Percentiles rank a stretch among this genome's conserved stretches.
Evolutionary conservation across 1,284 basidiomycete species (phyloP).

Genomic region (Cryptococcus neoformans): DNA sequence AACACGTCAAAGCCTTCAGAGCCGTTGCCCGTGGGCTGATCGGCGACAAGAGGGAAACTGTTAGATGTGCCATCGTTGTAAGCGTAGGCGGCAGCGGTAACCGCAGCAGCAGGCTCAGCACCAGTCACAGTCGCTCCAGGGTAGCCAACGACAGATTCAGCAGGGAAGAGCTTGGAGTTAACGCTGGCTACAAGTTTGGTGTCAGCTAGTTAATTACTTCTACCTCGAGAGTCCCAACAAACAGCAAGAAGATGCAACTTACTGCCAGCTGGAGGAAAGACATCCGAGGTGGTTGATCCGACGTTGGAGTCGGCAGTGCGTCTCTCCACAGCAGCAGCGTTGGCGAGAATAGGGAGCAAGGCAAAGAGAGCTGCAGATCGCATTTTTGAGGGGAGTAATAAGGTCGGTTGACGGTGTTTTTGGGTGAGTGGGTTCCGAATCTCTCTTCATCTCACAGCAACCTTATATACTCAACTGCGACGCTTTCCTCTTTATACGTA

Average conservation of each 20-base stretch:
- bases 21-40: conserved; percentile 20
- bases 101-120: conserved; percentile 54
- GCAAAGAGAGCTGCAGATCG: conserved; percentile 14
- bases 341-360: conserved; percentile 24
- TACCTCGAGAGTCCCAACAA: not conserved
- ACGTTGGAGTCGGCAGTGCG: conserved; percentile 18
- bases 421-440: not conserved
- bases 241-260: conserved; percentile 6
- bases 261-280: conserved; percentile 35
- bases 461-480: not conserved
- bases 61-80: conserved; percentile 49
- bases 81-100: conserved; percentile 53
- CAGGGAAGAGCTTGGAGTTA: conserved; percentile 49
- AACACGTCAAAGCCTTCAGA: conserved; percentile 57
- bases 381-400: not conserved
- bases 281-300: conserved; percentile 30
- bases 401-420: too few relatives aligned
- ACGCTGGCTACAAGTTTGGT: conserved; percentile 15
- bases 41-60: conserved; percentile 47
- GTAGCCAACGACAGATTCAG: conserved; percentile 54
- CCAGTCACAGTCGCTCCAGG: conserved; percentile 55
- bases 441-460: not conserved
- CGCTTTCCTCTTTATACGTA: not conserved
- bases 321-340: conserved; percentile 22
- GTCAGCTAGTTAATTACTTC: not conserved